Percentiles rank a stretch among this genome's conserved stretches.
These are phyloP conservation scores for Fraxinus quadrangulata DNA, from an alignment of 257 asterid genomes.

Conservation along the genomic window DNA sequence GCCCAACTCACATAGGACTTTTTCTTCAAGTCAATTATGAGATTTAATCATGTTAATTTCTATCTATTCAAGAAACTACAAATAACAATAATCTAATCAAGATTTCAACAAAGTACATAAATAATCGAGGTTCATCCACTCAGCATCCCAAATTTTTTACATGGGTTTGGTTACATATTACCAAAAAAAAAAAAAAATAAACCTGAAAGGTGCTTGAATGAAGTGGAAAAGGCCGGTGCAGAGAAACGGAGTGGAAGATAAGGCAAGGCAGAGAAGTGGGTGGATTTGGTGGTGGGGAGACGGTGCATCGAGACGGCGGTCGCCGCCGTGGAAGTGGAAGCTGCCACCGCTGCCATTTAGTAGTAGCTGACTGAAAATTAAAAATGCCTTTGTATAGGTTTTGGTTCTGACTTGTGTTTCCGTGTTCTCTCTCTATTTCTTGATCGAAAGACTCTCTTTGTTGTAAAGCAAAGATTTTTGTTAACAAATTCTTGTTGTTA, in stretches of 20 bases:
- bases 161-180: not conserved
- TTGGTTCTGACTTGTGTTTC: not conserved
- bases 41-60: no score
- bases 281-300: slow-evolving; percentile 5
- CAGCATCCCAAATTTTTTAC: not conserved
- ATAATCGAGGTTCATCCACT: not conserved
- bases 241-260: not conserved
- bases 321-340: slow-evolving; percentile 12
- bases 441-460: not conserved
- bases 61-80: no score
- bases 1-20: not conserved
- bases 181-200: not conserved
- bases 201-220: slow-evolving; percentile 8
- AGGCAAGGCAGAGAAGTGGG: slow-evolving; percentile 8
- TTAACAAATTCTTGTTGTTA: not conserved
- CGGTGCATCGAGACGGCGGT: slow-evolving; percentile 11
- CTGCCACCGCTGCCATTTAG: slow-evolving; percentile 15
- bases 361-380: not conserved
- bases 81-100: not conserved
- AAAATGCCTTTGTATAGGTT: not conserved
- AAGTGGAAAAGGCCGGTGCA: not conserved
- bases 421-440: not conserved
- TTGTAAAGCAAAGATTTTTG: not conserved
- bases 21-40: not conserved
- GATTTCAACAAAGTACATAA: not conserved